phyloP scores from a whole-genome alignment of 805 yeast species.

The Hagleromyces aurorensis region DNA sequence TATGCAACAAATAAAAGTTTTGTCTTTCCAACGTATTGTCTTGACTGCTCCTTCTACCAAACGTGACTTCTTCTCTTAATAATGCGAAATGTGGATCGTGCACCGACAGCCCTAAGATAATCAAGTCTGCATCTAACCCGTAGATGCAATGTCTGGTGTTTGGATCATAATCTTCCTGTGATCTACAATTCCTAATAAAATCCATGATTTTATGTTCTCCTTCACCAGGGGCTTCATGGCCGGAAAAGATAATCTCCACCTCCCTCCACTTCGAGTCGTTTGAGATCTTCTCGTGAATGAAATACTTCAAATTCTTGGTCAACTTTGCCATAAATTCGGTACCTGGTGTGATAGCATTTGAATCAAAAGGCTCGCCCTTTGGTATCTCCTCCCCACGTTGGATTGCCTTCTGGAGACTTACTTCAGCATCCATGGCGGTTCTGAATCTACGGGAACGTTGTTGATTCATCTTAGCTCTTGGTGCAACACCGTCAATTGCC shows the following conservation, averaged over 20 bases:
- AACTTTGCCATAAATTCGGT: slow-evolving; percentile 92
- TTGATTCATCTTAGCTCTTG: slow-evolving; percentile 97
- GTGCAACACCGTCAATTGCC: slow-evolving; percentile 99
- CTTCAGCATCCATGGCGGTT: slow-evolving; percentile 89
- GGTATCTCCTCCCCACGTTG: slow-evolving; percentile 68
- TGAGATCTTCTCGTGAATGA: slow-evolving; percentile 78
- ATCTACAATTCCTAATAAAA: slow-evolving; percentile 69
- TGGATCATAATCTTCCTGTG: slow-evolving; percentile 65
- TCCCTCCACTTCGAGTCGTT: slow-evolving; percentile 83
- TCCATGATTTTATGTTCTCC: slow-evolving; percentile 98
- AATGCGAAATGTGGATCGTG: slow-evolving; percentile 96
- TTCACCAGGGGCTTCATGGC: slow-evolving; percentile 97
- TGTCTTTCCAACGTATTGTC: slow-evolving; percentile 59
- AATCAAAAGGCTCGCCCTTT: slow-evolving; percentile 73
- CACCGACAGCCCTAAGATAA: slow-evolving; percentile 82
- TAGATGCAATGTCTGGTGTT: slow-evolving; percentile 89
- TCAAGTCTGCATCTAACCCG: slow-evolving; percentile 93
- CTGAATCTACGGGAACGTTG: slow-evolving; percentile 94
- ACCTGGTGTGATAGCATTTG: slow-evolving; percentile 93
- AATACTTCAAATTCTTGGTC: slow-evolving; percentile 74
- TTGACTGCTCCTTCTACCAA: slow-evolving; percentile 47
- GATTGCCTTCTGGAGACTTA: slow-evolving; percentile 63
- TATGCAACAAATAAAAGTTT: slow-evolving; percentile 73
- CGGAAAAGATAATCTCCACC: slow-evolving; percentile 69
- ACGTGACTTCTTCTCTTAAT: slow-evolving; percentile 89